Percentiles rank a stretch among this genome's conserved stretches.
Evolutionary conservation across 345 rosid species (phyloP).

Genomic region (Eucalyptus pumila): DNA sequence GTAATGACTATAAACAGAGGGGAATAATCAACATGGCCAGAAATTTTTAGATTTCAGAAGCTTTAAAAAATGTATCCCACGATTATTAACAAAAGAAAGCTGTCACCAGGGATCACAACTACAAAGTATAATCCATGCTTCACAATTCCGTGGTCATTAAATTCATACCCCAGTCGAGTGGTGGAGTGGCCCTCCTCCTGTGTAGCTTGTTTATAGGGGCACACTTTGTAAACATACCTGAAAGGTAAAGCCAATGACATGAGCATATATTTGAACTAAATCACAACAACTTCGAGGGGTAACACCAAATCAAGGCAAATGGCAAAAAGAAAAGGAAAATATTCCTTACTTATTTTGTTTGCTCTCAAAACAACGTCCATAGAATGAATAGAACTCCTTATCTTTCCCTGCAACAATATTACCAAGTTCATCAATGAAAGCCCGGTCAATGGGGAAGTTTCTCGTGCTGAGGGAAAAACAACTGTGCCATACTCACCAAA

Average conservation of each 20-base stretch:
- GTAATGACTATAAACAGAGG: neutral
- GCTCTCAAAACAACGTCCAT: constrained; percentile 76
- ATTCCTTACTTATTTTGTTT: constrained; percentile 73
- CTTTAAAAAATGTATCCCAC: neutral
- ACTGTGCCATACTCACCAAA: constrained; percentile 46
- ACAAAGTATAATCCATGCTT: neutral
- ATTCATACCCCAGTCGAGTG: constrained; percentile 69
- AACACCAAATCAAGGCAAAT: neutral
- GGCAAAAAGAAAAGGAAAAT: neutral
- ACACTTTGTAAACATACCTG: constrained; percentile 95
- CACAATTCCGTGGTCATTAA: neutral
- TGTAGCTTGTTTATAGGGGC: constrained; percentile 79
- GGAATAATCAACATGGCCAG: neutral
- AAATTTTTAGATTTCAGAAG: neutral
- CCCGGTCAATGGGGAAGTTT: neutral
- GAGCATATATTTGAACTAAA: neutral
- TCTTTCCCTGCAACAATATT: constrained; percentile 49
- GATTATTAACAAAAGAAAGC: neutral
- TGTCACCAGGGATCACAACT: neutral
- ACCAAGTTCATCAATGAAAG: neutral
- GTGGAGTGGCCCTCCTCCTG: constrained; percentile 71
- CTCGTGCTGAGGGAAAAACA: neutral
- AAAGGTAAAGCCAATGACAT: neutral
- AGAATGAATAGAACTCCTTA: constrained; percentile 89
- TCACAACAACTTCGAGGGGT: neutral